These are phyloP conservation scores for Rhizophora mangle DNA, from an alignment of 345 rosid species.

Conservation along the genomic window DNA sequence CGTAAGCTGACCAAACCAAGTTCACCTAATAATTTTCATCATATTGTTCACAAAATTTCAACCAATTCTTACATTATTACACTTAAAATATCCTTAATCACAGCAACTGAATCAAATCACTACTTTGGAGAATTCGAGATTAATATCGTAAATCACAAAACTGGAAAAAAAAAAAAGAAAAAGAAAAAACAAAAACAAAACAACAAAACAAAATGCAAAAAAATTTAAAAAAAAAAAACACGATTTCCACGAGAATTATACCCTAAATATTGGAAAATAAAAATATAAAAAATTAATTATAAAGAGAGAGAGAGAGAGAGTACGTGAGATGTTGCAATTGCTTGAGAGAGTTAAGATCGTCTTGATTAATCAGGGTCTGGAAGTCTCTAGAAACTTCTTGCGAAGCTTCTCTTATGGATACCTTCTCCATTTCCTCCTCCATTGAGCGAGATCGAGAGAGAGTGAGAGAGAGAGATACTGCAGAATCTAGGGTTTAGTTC, in stretches of 20 bases:
- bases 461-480: background rate
- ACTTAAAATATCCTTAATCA: too few species aligned
- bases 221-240: too few species aligned
- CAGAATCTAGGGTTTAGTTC: too few species aligned
- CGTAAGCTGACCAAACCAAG: too few species aligned
- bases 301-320: slow-evolving; percentile 10
- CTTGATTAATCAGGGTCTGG: slow-evolving; percentile 57
- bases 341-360: slow-evolving; percentile 61
- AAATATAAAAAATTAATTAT: background rate
- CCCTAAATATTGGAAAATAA: background rate
- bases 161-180: too few species aligned
- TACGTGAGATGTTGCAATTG: slow-evolving; percentile 82
- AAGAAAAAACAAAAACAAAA: too few species aligned
- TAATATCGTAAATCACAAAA: too few species aligned
- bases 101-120: too few species aligned
- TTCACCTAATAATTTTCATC: too few species aligned
- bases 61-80: background rate
- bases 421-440: slow-evolving; percentile 20
- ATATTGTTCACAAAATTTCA: too few species aligned
- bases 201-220: too few species aligned
- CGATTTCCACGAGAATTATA: background rate
- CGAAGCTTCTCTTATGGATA: slow-evolving; percentile 51
- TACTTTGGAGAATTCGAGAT: too few species aligned
- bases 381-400: slow-evolving; percentile 63
- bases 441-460: background rate